These are phyloP conservation scores for Cucumis melo DNA, from an alignment of 306 rosid genomes.

Conservation along the genomic window DNA sequence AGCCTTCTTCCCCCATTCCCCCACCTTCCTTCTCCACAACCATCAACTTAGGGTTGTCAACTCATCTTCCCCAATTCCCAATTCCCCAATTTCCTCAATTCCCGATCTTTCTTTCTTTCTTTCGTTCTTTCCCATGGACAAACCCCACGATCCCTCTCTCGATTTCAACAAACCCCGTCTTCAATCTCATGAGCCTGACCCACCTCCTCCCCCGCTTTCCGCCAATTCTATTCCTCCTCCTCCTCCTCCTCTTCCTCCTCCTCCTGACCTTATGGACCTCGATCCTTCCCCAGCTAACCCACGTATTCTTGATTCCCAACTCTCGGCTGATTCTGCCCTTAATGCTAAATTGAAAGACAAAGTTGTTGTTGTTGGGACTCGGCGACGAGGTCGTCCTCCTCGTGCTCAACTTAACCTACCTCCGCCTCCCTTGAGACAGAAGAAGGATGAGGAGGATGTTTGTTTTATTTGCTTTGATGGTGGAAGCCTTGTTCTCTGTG, in stretches of 20 bases:
- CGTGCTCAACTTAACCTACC: constrained; percentile 24
- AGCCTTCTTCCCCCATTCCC: neutral
- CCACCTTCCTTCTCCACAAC: neutral
- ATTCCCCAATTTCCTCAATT: neutral
- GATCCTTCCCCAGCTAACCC: neutral
- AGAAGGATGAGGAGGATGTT: constrained; percentile 74
- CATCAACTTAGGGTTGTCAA: constrained; percentile 34
- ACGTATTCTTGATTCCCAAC: too few species aligned
- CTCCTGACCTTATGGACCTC: neutral
- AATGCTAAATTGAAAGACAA: constrained; percentile 9
- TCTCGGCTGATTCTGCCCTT: neutral
- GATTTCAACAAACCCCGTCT: neutral
- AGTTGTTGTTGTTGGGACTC: constrained; percentile 20
- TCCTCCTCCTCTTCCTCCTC: too few species aligned
- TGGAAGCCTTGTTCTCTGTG: constrained; percentile 93
- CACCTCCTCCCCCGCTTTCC: neutral
- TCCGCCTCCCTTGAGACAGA: constrained; percentile 20
- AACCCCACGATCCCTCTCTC: neutral
- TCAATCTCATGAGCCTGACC: neutral
- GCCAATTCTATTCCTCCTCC: neutral
- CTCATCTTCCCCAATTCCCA: neutral
- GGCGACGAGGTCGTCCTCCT: constrained; percentile 77
- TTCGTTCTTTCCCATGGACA: neutral
- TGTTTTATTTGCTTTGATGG: constrained; percentile 98
- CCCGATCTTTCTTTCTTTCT: neutral